These are phyloP conservation scores for Penicillium janthinellum DNA, from an alignment of 2,329 filamentous ascomycete genomes.

Conservation along the genomic window DNA sequence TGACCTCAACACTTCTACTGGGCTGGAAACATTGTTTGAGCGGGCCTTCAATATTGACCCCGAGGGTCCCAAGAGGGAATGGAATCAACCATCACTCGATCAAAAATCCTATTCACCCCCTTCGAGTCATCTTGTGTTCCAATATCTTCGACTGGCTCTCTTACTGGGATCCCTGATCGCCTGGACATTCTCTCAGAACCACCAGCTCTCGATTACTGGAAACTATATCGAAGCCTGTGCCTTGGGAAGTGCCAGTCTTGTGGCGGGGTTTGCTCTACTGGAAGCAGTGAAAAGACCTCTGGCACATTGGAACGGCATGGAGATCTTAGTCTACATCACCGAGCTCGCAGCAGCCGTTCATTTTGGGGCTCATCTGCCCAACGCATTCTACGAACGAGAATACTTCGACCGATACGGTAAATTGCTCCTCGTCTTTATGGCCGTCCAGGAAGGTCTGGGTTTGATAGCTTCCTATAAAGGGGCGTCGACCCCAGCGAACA, in stretches of 20 bases:
- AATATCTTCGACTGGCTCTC: conserved; percentile 34
- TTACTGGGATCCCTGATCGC: conserved; percentile 33
- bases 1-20: conserved; percentile 47
- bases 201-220: conserved; percentile 33
- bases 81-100: conserved; percentile 19
- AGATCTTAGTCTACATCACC: conserved; percentile 42
- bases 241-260: conserved; percentile 43
- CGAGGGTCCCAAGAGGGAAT: conserved; percentile 26
- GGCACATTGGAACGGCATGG: conserved; percentile 41
- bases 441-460: conserved; percentile 40
- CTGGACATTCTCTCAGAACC: conserved; percentile 38
- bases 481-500: neutral
- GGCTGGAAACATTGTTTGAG: conserved; percentile 51
- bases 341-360: conserved; percentile 43
- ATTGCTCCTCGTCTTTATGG: conserved; percentile 42
- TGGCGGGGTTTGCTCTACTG: conserved; percentile 44
- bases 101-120: conserved; percentile 10
- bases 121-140: conserved; percentile 26
- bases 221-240: conserved; percentile 43
- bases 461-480: conserved; percentile 31
- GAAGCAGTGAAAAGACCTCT: conserved; percentile 42
- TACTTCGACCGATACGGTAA: conserved; percentile 45
- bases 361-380: conserved; percentile 39
- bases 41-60: conserved; percentile 45
- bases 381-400: conserved; percentile 32